Evolutionary conservation across 108 stramenopile species (phyloP).

Genomic region (Skeletonema costatum): DNA sequence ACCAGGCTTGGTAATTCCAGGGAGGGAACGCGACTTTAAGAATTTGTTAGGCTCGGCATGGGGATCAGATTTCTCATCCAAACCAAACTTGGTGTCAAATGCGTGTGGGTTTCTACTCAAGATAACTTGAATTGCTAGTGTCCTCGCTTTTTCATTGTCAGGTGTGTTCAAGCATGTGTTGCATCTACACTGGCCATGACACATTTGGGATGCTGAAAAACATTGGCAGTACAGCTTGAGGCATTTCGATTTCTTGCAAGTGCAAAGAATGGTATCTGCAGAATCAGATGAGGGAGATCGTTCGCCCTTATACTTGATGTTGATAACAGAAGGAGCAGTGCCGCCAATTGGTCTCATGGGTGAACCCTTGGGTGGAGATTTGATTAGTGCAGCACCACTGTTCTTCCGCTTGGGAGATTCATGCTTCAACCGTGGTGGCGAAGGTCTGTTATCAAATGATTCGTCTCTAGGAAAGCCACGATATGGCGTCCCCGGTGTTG

Average conservation of each 20-base stretch:
- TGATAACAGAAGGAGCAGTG: neutral
- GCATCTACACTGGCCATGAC: slow-evolving; percentile 73
- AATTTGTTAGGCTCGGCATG: slow-evolving; percentile 5
- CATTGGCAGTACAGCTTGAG: slow-evolving; percentile 99
- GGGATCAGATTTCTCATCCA: slow-evolving; percentile 26
- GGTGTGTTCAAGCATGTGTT: slow-evolving; percentile 73
- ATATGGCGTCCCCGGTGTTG: neutral
- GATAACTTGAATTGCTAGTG: slow-evolving; percentile 80
- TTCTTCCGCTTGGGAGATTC: neutral
- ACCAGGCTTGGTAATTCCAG: slow-evolving; percentile 4
- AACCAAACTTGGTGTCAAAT: slow-evolving; percentile 88
- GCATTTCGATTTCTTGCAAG: slow-evolving; percentile 96
- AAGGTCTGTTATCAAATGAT: neutral
- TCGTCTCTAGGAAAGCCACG: neutral
- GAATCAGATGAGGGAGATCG: neutral
- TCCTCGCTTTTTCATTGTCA: slow-evolving; percentile 58
- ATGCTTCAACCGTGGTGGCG: neutral
- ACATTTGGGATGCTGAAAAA: slow-evolving; percentile 81
- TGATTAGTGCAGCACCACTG: neutral
- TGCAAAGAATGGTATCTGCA: slow-evolving; percentile 68
- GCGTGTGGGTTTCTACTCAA: slow-evolving; percentile 86
- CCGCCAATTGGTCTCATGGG: neutral
- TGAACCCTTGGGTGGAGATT: neutral
- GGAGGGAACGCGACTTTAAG: slow-evolving; percentile 22
- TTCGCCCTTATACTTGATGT: neutral